phyloP scores from a whole-genome alignment of 768 basidiomycete genomes.

The Tricholoma saponaceum region DNA sequence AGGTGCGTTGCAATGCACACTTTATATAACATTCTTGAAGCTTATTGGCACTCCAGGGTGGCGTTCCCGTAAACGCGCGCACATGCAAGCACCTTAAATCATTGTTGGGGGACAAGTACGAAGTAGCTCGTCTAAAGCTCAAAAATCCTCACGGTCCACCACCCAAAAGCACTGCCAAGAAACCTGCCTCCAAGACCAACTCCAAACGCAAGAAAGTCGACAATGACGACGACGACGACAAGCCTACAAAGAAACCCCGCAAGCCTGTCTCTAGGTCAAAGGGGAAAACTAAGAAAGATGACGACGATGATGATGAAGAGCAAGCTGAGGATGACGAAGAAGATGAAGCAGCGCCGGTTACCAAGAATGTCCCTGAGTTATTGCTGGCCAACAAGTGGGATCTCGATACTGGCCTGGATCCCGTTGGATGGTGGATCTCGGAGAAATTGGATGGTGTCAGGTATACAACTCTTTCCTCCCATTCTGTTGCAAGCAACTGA shows the following conservation, averaged over 20 bases:
- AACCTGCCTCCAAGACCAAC: conserved; percentile 14
- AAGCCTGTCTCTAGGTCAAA: conserved; percentile 10
- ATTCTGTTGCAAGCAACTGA: background rate
- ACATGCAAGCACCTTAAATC: conserved; percentile 45
- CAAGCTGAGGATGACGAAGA: conserved; percentile 31
- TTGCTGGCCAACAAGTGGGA: conserved; percentile 58
- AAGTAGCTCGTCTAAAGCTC: conserved; percentile 37
- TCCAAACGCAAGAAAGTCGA: conserved; percentile 19
- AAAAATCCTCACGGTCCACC: conserved; percentile 35
- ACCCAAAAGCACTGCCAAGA: conserved; percentile 19
- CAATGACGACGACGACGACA: conserved; percentile 11
- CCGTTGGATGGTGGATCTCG: conserved; percentile 58
- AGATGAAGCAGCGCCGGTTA: conserved; percentile 19
- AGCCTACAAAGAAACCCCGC: conserved; percentile 9
- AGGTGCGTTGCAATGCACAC: conserved; percentile 10
- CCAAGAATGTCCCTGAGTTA: conserved; percentile 38
- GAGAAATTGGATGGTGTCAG: conserved; percentile 62
- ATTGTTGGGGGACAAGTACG: conserved; percentile 44
- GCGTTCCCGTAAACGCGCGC: conserved; percentile 40
- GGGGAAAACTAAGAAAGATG: conserved; percentile 23
- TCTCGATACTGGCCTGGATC: conserved; percentile 47
- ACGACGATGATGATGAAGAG: conserved; percentile 18
- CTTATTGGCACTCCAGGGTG: conserved; percentile 12
- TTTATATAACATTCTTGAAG: background rate
- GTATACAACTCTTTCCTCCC: conserved; percentile 25